A percentile compares a stretch with the other conserved stretches of the same genome.
phyloP scores from a whole-genome alignment of 1,284 basidiomycete genomes.

The Sporisorium exsertum region DNA sequence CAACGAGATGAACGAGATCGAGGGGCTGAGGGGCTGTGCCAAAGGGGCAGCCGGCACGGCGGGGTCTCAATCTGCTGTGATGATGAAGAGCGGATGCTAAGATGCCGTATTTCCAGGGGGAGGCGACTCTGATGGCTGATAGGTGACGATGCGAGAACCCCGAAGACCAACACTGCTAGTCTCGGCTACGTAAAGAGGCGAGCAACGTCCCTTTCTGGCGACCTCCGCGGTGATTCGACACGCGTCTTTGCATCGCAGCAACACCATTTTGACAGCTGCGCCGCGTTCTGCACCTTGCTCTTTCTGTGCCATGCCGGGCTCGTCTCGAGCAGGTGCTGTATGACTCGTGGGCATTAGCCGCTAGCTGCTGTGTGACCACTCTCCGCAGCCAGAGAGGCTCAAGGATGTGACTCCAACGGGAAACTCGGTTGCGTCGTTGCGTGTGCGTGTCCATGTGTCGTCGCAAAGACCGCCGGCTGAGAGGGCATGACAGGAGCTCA shows the following conservation, averaged over 20 bases:
- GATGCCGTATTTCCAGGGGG: too few species aligned
- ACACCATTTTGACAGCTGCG: background rate
- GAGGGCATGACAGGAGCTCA: background rate
- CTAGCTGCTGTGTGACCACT: too few species aligned
- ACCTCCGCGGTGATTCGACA: slow-evolving; percentile 3
- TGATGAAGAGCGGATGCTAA: background rate
- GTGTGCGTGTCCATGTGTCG: background rate
- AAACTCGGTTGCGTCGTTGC: background rate
- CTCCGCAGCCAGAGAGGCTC: background rate
- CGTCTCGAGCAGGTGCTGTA: background rate
- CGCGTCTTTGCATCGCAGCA: background rate
- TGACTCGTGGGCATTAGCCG: background rate
- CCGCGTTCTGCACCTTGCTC: background rate
- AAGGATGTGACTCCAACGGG: background rate
- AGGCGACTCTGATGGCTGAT: too few species aligned
- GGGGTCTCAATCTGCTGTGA: too few species aligned
- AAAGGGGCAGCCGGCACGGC: too few species aligned
- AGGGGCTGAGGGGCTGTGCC: too few species aligned
- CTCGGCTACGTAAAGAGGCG: background rate
- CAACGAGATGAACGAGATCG: too few species aligned
- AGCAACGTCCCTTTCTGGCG: too few species aligned
- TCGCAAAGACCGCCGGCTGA: background rate
- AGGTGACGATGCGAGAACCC: too few species aligned
- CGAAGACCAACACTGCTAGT: background rate
- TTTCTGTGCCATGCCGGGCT: too few species aligned